Conservation (phyloP, 2,329 filamentous ascomycete species). For the Lizonia empirigonia region DNA sequence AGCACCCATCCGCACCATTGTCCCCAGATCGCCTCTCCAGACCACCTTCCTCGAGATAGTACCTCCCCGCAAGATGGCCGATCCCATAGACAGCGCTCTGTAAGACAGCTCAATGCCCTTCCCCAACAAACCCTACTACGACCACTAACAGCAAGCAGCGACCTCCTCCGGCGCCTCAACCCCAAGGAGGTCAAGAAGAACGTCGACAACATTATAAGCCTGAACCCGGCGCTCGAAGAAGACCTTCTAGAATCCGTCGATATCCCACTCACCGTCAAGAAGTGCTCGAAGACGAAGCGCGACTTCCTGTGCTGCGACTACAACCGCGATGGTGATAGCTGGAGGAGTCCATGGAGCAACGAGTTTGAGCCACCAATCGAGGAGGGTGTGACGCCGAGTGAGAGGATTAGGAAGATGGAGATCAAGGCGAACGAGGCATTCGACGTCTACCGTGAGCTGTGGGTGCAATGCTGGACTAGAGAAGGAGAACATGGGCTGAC, state of each 20-base stretch:
- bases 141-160: conserved; percentile 60
- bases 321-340: conserved; percentile 97
- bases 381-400: conserved; percentile 86
- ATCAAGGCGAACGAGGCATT: conserved; percentile 93
- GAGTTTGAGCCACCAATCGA: conserved; percentile 90
- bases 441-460: conserved; percentile 92
- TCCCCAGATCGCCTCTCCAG: conserved; percentile 17
- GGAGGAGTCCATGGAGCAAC: conserved; percentile 98
- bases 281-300: conserved; percentile 85
- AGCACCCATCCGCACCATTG: conserved; percentile 16
- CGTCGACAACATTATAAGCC: conserved; percentile 83
- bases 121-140: neutral
- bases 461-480: conserved; percentile 37
- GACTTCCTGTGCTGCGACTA: conserved; percentile 99
- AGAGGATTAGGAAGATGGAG: conserved; percentile 92
- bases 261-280: conserved; percentile 85
- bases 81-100: conserved; percentile 70
- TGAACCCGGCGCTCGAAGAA: conserved; percentile 91
- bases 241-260: conserved; percentile 98
- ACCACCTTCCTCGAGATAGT: conserved; percentile 18
- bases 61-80: conserved; percentile 36
- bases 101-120: conserved; percentile 51
- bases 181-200: conserved; percentile 89
- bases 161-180: conserved; percentile 96
- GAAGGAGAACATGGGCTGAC: conserved; percentile 26